These are phyloP conservation scores for Neonectria magnoliae DNA, from an alignment of 2,329 filamentous ascomycete species.

Conservation along the genomic window DNA sequence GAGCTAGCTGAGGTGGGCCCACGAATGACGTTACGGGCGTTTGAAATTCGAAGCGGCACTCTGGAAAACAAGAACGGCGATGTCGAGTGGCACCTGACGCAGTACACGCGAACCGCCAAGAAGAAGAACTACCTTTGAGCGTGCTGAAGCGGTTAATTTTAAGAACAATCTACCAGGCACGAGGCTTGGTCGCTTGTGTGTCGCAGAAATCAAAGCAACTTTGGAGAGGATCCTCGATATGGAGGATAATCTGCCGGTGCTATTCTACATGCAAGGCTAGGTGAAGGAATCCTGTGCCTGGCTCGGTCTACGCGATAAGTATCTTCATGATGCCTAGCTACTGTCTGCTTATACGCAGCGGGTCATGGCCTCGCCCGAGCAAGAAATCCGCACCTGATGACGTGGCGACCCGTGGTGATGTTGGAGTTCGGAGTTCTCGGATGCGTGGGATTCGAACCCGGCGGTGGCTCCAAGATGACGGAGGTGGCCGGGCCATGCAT, in stretches of 20 bases:
- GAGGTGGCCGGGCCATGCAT: not conserved
- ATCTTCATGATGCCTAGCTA: not conserved
- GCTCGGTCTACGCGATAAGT: not conserved
- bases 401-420: slow-evolving; percentile 9
- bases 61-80: slow-evolving; percentile 95
- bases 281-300: not conserved
- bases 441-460: slow-evolving; percentile 19
- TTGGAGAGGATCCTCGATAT: not conserved
- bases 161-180: not conserved
- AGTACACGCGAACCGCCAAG: slow-evolving; percentile 90
- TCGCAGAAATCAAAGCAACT: not conserved
- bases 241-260: not conserved
- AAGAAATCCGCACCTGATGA: slow-evolving; percentile 1
- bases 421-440: slow-evolving; percentile 40
- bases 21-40: slow-evolving; percentile 95
- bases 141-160: not conserved
- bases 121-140: slow-evolving; percentile 94
- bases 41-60: slow-evolving; percentile 91
- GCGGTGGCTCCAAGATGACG: not conserved
- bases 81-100: slow-evolving; percentile 94
- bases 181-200: not conserved
- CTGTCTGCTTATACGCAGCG: not conserved
- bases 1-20: slow-evolving; percentile 91
- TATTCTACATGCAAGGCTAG: not conserved
- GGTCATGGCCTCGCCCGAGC: not conserved